Conservation (phyloP, 768 basidiomycete genomes). For the Auricularia cornea region DNA sequence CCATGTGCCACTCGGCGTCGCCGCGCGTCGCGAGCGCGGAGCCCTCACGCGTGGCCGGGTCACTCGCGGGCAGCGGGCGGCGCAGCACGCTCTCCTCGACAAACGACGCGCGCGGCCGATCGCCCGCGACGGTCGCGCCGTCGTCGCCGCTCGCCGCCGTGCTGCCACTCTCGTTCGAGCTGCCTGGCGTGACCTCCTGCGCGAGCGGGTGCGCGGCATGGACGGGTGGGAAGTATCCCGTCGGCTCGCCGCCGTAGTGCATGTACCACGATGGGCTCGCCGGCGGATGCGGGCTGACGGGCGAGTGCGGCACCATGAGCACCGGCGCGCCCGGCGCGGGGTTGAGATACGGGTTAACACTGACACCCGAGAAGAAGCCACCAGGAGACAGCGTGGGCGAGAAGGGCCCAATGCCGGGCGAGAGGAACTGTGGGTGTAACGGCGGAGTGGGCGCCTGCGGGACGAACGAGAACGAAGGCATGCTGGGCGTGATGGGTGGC, state of each 20-base stretch:
- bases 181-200: neutral
- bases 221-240: neutral
- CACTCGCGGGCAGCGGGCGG: neutral
- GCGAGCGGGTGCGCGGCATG: neutral
- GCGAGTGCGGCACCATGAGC: constrained; percentile 6
- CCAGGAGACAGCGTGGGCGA: constrained; percentile 56
- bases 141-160: neutral
- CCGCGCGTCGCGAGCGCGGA: neutral
- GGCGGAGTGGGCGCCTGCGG: constrained; percentile 40
- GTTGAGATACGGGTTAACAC: constrained; percentile 33
- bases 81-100: neutral
- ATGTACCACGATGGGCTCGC: neutral
- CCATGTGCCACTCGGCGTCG: neutral
- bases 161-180: neutral
- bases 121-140: neutral
- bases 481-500: constrained; percentile 90
- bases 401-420: constrained; percentile 22
- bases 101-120: too few species aligned
- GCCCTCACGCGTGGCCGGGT: neutral
- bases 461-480: constrained; percentile 90
- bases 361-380: constrained; percentile 41
- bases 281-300: neutral
- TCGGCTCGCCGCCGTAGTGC: neutral
- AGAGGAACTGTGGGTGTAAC: constrained; percentile 28
- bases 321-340: constrained; percentile 55